Evolutionary conservation across 1,139 yeast genomes (phyloP).

Genomic region (Pneumocystis canis): DNA sequence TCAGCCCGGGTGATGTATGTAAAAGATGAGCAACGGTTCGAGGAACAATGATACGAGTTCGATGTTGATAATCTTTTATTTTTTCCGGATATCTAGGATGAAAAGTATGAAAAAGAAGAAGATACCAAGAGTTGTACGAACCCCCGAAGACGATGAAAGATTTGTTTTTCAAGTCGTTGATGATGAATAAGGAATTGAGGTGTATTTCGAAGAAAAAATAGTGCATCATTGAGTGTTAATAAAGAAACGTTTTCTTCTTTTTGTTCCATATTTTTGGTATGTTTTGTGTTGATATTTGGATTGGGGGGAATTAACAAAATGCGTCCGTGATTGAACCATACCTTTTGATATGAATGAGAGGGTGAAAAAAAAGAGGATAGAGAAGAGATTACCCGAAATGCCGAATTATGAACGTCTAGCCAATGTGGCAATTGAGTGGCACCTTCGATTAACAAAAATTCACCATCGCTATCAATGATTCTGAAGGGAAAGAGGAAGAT

Average conservation of each 20-base stretch:
- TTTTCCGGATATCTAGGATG: constrained; percentile 14
- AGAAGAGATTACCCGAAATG: too few relatives aligned
- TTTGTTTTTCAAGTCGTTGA: constrained; percentile 7
- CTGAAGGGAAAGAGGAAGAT: too few relatives aligned
- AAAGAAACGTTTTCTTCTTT: constrained; percentile 1
- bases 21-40: constrained; percentile 15
- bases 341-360: too few relatives aligned
- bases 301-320: constrained; percentile 17
- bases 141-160: constrained; percentile 10
- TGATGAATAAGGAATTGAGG: neutral
- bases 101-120: neutral
- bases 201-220: constrained; percentile 5
- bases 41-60: constrained; percentile 14
- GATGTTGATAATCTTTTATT: constrained; percentile 12
- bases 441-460: constrained; percentile 38
- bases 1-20: constrained; percentile 9
- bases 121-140: neutral
- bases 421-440: constrained; percentile 33
- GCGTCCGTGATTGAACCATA: constrained; percentile 20
- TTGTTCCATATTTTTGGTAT: neutral
- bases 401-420: constrained; percentile 30
- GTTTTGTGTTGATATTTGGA: neutral
- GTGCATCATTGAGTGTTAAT: constrained; percentile 10
- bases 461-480: constrained; percentile 42
- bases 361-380: too few relatives aligned